Conservation (phyloP, 768 basidiomycete genomes). For the Hebeloma cylindrosporum region DNA sequence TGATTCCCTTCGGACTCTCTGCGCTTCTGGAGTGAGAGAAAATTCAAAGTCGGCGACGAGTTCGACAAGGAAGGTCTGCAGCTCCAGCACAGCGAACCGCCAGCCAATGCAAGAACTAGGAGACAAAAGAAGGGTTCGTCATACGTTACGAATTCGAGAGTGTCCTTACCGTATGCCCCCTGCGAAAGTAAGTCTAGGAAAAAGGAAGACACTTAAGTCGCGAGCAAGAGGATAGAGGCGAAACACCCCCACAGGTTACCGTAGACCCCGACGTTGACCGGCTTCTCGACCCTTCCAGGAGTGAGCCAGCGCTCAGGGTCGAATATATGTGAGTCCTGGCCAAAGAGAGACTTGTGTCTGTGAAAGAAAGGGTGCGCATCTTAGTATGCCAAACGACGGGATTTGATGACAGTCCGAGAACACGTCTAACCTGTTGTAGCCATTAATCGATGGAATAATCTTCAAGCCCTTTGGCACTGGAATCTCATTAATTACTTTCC, state of each 20-base stretch:
- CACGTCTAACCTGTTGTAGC: conserved; percentile 52
- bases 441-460: conserved; percentile 49
- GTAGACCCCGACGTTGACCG: conserved; percentile 47
- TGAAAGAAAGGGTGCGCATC: too few relatives aligned
- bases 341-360: conserved; percentile 46
- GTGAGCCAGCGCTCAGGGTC: conserved; percentile 51
- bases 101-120: conserved; percentile 39
- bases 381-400: too few relatives aligned
- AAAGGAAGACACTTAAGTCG: neutral
- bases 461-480: conserved; percentile 51
- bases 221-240: neutral
- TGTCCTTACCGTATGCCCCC: conserved; percentile 30
- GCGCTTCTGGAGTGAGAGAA: conserved; percentile 36
- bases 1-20: conserved; percentile 38
- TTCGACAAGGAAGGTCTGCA: conserved; percentile 61
- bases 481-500: conserved; percentile 45
- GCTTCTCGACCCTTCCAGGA: conserved; percentile 35
- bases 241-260: conserved; percentile 41
- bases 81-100: conserved; percentile 46
- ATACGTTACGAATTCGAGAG: neutral
- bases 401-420: too few relatives aligned
- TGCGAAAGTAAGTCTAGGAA: conserved; percentile 31
- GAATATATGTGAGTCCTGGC: conserved; percentile 46
- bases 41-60: conserved; percentile 56
- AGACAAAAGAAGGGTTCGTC: too few relatives aligned